phyloP scores from a whole-genome alignment of 495 filamentous ascomycete genomes.

The Usnea hakonensis region DNA sequence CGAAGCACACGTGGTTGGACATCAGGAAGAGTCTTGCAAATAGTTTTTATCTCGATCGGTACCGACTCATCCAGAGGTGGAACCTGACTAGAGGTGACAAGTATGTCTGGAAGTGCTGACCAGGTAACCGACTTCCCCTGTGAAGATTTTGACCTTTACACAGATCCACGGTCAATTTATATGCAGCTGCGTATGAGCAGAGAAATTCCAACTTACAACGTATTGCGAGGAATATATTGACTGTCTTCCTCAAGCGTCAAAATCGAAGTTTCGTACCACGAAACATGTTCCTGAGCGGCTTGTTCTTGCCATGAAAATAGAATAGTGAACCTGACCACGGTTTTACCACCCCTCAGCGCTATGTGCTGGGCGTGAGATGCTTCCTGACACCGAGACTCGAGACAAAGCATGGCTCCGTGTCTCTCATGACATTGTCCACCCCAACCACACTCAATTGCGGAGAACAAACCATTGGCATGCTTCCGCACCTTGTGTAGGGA shows the following conservation, averaged over 20 bases:
- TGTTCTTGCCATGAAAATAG: neutral
- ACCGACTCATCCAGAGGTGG: neutral
- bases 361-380: neutral
- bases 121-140: neutral
- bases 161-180: neutral
- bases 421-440: neutral
- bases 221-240: neutral
- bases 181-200: too few relatives aligned
- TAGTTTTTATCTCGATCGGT: neutral
- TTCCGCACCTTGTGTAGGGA: slow-evolving; percentile 3
- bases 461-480: neutral
- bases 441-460: neutral
- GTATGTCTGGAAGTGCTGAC: neutral
- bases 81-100: neutral
- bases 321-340: neutral
- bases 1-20: neutral
- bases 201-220: neutral
- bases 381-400: neutral
- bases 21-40: neutral
- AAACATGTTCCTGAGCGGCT: neutral
- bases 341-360: neutral
- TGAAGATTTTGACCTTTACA: neutral
- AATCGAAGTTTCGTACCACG: neutral
- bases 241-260: neutral
- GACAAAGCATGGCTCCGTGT: neutral